Percentiles rank a stretch among this genome's conserved stretches.
These are phyloP conservation scores for Plasmodium falciparum DNA, from an alignment of 169 alveolate genomes.

Conservation along the genomic window DNA sequence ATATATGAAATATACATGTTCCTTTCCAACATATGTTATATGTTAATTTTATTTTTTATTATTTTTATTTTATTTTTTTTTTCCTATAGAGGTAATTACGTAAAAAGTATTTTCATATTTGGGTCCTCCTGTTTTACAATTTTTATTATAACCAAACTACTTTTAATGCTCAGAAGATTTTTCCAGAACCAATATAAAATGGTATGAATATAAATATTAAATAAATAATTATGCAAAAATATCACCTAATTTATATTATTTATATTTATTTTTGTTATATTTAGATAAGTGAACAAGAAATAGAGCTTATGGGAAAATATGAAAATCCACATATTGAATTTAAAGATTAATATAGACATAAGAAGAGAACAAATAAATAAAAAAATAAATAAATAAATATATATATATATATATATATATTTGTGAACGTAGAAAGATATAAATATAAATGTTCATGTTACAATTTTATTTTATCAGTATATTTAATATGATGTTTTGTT, in stretches of 20 bases:
- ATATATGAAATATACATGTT: not conserved
- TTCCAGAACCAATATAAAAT: conserved; percentile 70
- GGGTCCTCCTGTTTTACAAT: conserved; percentile 57
- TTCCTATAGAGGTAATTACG: conserved; percentile 33
- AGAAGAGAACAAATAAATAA: too few relatives aligned
- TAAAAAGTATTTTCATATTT: conserved; percentile 36
- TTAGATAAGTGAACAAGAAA: conserved; percentile 73
- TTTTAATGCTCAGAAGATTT: conserved; percentile 39
- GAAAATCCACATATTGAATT: conserved; percentile 74
- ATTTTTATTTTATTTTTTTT: too few relatives aligned
- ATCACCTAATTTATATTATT: not conserved
- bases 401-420: too few relatives aligned
- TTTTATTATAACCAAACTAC: conserved; percentile 11
- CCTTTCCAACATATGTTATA: not conserved
- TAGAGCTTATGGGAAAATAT: conserved; percentile 34
- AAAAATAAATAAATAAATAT: too few relatives aligned
- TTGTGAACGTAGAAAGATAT: too few relatives aligned
- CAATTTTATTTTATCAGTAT: too few relatives aligned
- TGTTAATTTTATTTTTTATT: not conserved
- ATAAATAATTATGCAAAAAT: not conserved
- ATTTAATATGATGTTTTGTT: too few relatives aligned
- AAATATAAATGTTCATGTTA: too few relatives aligned
- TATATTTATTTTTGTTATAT: not conserved
- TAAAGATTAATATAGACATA: conserved; percentile 14
- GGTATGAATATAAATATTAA: conserved; percentile 14